A percentile compares a stretch with the other conserved stretches of the same genome.
These are phyloP conservation scores for Aechmea fasciata DNA, from an alignment of 176 grass and related monocot genomes.

Conservation along the genomic window DNA sequence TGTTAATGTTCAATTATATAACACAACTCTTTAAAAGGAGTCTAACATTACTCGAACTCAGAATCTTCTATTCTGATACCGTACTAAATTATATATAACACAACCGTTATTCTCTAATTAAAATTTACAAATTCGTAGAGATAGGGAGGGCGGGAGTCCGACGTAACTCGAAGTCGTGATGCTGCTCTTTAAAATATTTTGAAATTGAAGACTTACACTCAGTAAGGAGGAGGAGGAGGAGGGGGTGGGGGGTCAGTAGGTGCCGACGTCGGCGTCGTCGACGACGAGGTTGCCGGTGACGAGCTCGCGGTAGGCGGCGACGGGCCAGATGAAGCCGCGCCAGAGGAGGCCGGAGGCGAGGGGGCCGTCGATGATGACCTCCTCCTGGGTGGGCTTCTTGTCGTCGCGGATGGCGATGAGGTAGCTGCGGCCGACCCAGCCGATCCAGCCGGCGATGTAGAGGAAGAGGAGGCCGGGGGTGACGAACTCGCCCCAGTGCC, in stretches of 20 bases:
- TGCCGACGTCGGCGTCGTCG: slow-evolving; percentile 50
- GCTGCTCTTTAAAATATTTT: not conserved
- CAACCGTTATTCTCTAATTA: too few species aligned
- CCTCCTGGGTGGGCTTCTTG: slow-evolving; percentile 91
- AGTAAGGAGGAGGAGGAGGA: too few species aligned
- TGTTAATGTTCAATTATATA: too few species aligned
- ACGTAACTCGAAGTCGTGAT: too few species aligned
- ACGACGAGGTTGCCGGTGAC: slow-evolving; percentile 72
- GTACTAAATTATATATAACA: too few species aligned
- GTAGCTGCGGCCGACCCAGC: slow-evolving; percentile 89
- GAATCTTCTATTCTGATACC: too few species aligned
- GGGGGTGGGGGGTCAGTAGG: slow-evolving; percentile 13
- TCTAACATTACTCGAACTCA: too few species aligned
- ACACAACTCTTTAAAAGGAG: too few species aligned
- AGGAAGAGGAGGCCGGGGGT: slow-evolving; percentile 74
- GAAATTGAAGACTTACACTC: not conserved
- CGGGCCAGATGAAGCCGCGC: slow-evolving; percentile 90
- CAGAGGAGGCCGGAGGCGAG: slow-evolving; percentile 48
- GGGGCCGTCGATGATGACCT: slow-evolving; percentile 91
- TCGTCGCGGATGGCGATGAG: slow-evolving; percentile 72
- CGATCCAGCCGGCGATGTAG: slow-evolving; percentile 88
- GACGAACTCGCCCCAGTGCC: slow-evolving; percentile 97
- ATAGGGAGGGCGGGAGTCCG: too few species aligned
- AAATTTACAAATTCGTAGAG: too few species aligned
- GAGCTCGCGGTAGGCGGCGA: slow-evolving; percentile 60